phyloP scores from a whole-genome alignment of 768 basidiomycete genomes.

The Cytidiella melzeri region DNA sequence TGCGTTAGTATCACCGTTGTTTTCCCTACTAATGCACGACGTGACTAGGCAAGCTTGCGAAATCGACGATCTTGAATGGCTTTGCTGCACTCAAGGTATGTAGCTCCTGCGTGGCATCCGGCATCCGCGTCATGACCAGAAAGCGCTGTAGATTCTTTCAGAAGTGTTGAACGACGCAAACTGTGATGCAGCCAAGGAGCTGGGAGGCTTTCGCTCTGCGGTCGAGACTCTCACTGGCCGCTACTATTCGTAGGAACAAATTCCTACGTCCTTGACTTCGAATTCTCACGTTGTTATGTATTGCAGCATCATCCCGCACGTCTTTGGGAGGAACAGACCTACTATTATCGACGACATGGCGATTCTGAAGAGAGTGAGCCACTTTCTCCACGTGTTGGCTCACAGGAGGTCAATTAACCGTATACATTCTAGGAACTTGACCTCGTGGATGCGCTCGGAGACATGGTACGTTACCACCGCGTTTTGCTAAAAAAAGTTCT shows the following conservation, averaged over 20 bases:
- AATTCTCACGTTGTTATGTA: no score
- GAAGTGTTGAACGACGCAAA: constrained; percentile 46
- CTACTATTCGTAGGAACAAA: constrained; percentile 50
- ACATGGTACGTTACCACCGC: constrained; percentile 52
- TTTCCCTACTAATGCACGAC: neutral
- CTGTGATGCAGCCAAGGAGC: constrained; percentile 30
- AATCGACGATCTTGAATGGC: constrained; percentile 52
- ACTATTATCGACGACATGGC: constrained; percentile 33
- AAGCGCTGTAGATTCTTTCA: constrained; percentile 8
- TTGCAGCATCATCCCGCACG: constrained; percentile 52
- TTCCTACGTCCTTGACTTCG: no score
- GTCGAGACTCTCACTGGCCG: constrained; percentile 41
- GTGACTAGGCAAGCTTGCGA: constrained; percentile 47
- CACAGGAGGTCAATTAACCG: no score
- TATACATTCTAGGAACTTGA: constrained; percentile 42
- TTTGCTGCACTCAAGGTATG: constrained; percentile 51
- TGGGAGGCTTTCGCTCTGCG: constrained; percentile 34
- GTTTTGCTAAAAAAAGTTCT: no score
- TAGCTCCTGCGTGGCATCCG: neutral
- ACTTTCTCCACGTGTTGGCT: no score
- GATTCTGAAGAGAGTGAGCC: constrained; percentile 36
- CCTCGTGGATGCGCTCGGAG: constrained; percentile 58
- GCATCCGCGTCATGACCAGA: no score
- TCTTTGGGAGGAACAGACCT: constrained; percentile 47
- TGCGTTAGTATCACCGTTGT: neutral